Evolutionary conservation across 805 yeast genomes (phyloP), one percentile per base, ranked within the genome.

Genomic region (Lipomyces starkeyi): DNA sequence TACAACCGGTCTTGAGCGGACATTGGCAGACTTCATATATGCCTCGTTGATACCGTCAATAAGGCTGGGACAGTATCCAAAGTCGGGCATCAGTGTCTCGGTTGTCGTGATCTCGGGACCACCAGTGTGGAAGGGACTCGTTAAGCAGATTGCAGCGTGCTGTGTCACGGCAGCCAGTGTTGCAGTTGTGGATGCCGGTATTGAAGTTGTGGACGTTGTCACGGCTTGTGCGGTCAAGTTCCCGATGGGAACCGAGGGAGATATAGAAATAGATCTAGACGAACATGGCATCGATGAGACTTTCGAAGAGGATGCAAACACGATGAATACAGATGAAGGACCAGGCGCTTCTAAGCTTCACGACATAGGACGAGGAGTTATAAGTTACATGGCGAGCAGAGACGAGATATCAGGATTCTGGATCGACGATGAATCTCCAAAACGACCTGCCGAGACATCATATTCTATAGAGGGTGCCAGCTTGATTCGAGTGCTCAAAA

Each of bases 141-240:
- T 75, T 60, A 74, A 78, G 13, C 75, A 82, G 60, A 74, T 81
- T 58, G 81, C 84, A 59, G 74, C 76, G 13, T 68, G 69, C 7
- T 64, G 72, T 37, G 82, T 86, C n/a, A 88, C 87, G 71, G 84
- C 87, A 52, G 83, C 91, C 0, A 86, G 90, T 2, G 76, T 92
- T 61, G 97, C 97, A 0, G 78, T 95, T 65, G 87, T 91, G 0
- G 95, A 95, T 78, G 89, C 97, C 0, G 93, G 93, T 7, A 87
- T 94, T 34, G 96, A 93, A 73, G 76, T 92, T 35, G 82, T 85
- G 64, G 97, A 93, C 74, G 80, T 93, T 69, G 93, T 93, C 0
- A 85, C 92, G 7, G 79, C 81, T 17, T 64, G 73, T 40, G 69
- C 66, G 7, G 73, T 68, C 35, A 70, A 61, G 49, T 67, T 65